Evolutionary conservation across 2,329 filamentous ascomycete species (phyloP), one percentile per base, ranked within the genome.

Genomic region (Cercospora sp.): DNA sequence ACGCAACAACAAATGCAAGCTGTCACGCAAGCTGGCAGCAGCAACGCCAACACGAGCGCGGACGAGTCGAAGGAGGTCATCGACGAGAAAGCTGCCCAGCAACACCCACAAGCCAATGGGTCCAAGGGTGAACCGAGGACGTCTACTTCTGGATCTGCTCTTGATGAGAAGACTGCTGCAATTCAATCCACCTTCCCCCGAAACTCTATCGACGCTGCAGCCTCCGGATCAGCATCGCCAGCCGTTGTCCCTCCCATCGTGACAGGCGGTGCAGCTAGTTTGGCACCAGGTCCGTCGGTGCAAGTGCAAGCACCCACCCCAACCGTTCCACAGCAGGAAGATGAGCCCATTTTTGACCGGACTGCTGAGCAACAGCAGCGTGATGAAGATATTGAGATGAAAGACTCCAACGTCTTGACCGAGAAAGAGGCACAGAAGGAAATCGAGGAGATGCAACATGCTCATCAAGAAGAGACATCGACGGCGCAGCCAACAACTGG

Each of bases 351-450:
- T 80, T 74, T 83, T 77, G 74, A 86, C 78, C 74, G 81, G 78
- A 86, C 83, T 13, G 79, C 82, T 28, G 77, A 83, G 67, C 83
- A 85, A 71, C 78, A 81, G 67, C 76, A 80, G 60, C 75, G 77
- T 3, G 87, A 89, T 72, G 85, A 80, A 63, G 85, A 87, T 71
- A 82, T 90, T 64, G 84, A 89, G 65, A 92, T 92, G 87, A 75
- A 74, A 5, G 78, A 82, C 30, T 77, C 80, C 36, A 75, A 85
- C 51, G 85, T 86, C 31, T 78, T 85, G 51, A 81, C 84, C n/a
- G 75, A 79, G 42, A 82, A 84, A 48, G 84, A 87, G 63, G 81
- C 87, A 58, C 69, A 74, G 10, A 70, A 70, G 28, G 69, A 76
- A n/a, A 69, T 67, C 28, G 63, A 72, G 39, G 67, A 72, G 5